Percentiles rank a stretch among this genome's conserved stretches.
These are phyloP conservation scores for Umbelopsis sp. DNA, from an alignment of 192 early-diverging fungal genomes.

Conservation along the genomic window DNA sequence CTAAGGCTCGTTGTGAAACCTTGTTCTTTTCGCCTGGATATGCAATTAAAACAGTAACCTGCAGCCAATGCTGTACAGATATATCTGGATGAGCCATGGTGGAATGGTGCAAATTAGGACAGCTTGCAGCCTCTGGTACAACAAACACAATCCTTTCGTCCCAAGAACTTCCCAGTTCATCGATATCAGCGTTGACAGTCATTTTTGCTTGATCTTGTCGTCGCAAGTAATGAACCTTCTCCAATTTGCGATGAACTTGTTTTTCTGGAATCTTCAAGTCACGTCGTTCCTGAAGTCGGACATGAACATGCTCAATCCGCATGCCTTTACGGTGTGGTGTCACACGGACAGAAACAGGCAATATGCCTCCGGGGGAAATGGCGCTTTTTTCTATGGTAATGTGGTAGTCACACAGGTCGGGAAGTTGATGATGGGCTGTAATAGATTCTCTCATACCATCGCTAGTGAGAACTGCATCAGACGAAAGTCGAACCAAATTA, in stretches of 20 bases:
- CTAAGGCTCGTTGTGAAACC: not conserved
- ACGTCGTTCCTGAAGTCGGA: slow-evolving; percentile 1
- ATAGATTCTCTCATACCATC: not conserved
- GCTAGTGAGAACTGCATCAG: not conserved
- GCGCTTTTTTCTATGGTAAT: slow-evolving; percentile 6
- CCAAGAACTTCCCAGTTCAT: not conserved
- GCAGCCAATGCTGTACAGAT: slow-evolving; percentile 8
- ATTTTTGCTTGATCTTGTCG: not conserved
- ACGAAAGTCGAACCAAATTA: not conserved
- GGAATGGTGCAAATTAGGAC: slow-evolving; percentile 2
- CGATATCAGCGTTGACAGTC: not conserved
- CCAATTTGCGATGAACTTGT: not conserved
- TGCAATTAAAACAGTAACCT: not conserved
- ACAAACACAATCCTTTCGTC: not conserved
- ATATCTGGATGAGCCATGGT: not conserved
- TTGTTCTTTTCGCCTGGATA: not conserved
- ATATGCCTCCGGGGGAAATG: not conserved
- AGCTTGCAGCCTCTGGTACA: not conserved
- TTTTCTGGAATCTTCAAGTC: not conserved
- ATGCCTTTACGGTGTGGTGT: slow-evolving; percentile 2
- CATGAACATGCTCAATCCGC: not conserved
- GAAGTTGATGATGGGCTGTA: not conserved
- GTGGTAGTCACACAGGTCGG: slow-evolving; percentile 3
- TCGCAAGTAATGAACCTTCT: not conserved
- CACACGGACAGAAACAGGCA: not conserved